These are phyloP conservation scores for Claviceps fusiformis DNA, from an alignment of 2,329 filamentous ascomycete genomes.

Conservation along the genomic window DNA sequence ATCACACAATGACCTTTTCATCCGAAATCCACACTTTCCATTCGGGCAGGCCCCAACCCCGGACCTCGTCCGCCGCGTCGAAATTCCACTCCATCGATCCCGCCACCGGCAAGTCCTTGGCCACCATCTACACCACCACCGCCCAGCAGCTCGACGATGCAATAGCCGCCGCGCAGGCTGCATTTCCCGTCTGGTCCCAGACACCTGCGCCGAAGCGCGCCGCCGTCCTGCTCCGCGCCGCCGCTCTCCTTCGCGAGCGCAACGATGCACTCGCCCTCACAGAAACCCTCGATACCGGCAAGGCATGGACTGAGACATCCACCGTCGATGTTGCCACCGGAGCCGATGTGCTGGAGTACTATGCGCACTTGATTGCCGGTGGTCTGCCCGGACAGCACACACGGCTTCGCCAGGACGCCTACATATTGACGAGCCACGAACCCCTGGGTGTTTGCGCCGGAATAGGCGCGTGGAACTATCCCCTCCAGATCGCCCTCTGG, in stretches of 20 bases:
- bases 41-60: constrained; percentile 51
- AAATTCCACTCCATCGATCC: constrained; percentile 65
- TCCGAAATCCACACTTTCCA: constrained; percentile 53
- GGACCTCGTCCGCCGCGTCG: constrained; percentile 39
- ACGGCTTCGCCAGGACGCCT: constrained; percentile 60
- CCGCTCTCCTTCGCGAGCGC: constrained; percentile 54
- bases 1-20: constrained; percentile 23
- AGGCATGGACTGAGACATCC: constrained; percentile 72
- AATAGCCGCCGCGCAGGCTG: constrained; percentile 53
- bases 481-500: constrained; percentile 82
- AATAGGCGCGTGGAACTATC: constrained; percentile 88
- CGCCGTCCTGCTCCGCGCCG: constrained; percentile 65
- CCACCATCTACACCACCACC: constrained; percentile 59
- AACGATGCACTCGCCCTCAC: constrained; percentile 69
- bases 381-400: constrained; percentile 71
- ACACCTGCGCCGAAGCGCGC: constrained; percentile 63
- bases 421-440: constrained; percentile 72
- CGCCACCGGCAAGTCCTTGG: constrained; percentile 53
- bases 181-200: constrained; percentile 64
- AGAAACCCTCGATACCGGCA: constrained; percentile 78
- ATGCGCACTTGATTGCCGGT: constrained; percentile 65
- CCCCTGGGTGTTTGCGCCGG: constrained; percentile 73
- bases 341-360: constrained; percentile 77
- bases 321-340: constrained; percentile 73
- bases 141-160: constrained; percentile 55